These are phyloP conservation scores for Debaryomyces subglobosus DNA, from an alignment of 1,139 yeast genomes.

Conservation along the genomic window DNA sequence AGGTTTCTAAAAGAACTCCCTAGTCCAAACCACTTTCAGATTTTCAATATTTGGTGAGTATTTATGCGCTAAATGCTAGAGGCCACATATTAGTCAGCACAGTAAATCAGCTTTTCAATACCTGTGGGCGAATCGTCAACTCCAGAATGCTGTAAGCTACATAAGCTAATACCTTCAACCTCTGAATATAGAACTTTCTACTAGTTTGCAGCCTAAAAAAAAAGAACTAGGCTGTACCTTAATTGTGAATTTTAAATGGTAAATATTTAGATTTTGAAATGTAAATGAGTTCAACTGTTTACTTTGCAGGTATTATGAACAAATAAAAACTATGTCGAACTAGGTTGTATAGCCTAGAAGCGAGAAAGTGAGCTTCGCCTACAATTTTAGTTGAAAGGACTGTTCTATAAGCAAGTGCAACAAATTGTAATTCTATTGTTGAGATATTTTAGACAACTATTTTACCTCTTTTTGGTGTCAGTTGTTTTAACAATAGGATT, in stretches of 20 bases:
- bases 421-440: not conserved
- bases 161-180: no score
- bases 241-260: not conserved
- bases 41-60: no score
- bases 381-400: not conserved
- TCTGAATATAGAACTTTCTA: no score
- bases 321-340: not conserved
- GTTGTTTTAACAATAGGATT: not conserved
- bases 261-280: not conserved
- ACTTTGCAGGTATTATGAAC: not conserved
- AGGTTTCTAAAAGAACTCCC: no score
- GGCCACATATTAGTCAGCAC: no score
- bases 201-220: not conserved
- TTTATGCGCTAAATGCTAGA: no score
- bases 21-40: no score
- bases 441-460: not conserved
- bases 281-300: not conserved
- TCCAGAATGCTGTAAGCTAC: not conserved
- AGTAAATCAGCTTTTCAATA: no score
- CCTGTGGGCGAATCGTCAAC: not conserved
- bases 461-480: not conserved
- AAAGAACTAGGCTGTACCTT: not conserved
- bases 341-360: not conserved
- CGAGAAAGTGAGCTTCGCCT: not conserved
- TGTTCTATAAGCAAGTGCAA: not conserved